A percentile compares a stretch with the other conserved stretches of the same genome.
phyloP scores from a whole-genome alignment of 2,329 filamentous ascomycete species.

The Penicillium occitanis region DNA sequence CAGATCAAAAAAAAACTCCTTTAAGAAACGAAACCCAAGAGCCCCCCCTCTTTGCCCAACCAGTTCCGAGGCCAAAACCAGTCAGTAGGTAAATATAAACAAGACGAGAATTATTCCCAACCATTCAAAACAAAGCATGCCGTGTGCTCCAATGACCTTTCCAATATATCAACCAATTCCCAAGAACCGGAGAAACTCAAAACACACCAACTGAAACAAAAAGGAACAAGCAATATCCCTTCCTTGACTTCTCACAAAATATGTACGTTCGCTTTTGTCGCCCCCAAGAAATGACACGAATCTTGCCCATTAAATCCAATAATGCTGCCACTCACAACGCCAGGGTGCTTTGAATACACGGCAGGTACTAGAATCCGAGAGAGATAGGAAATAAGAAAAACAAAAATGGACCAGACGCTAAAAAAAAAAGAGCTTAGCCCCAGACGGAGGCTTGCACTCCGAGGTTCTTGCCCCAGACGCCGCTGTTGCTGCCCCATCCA shows the following conservation, averaged over 20 bases:
- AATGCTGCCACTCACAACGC: constrained; percentile 23
- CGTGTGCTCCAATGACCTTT: constrained; percentile 28
- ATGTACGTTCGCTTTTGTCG: constrained; percentile 36
- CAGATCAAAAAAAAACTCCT: constrained; percentile 24
- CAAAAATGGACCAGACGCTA: constrained; percentile 5
- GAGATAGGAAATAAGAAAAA: constrained; percentile 23
- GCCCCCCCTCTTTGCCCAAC: constrained; percentile 24
- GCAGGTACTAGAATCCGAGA: constrained; percentile 13
- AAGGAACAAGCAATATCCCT: constrained; percentile 25
- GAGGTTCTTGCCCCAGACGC: constrained; percentile 83
- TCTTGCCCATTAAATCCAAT: constrained; percentile 18
- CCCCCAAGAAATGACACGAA: constrained; percentile 23
- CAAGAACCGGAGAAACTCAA: constrained; percentile 22
- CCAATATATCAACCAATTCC: constrained; percentile 27
- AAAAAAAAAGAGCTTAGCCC: constrained; percentile 59
- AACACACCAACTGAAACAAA: constrained; percentile 1
- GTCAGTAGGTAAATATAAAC: constrained; percentile 1
- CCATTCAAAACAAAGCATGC: constrained; percentile 23
- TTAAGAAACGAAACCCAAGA: constrained; percentile 22
- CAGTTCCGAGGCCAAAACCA: constrained; percentile 23
- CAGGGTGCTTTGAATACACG: constrained; percentile 21
- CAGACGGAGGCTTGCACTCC: constrained; percentile 91
- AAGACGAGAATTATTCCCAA: constrained; percentile 8
- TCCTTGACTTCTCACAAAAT: constrained; percentile 30
- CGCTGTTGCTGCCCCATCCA: constrained; percentile 76